phyloP scores from a whole-genome alignment of 768 basidiomycete genomes.

The Amylocystis lapponica region DNA sequence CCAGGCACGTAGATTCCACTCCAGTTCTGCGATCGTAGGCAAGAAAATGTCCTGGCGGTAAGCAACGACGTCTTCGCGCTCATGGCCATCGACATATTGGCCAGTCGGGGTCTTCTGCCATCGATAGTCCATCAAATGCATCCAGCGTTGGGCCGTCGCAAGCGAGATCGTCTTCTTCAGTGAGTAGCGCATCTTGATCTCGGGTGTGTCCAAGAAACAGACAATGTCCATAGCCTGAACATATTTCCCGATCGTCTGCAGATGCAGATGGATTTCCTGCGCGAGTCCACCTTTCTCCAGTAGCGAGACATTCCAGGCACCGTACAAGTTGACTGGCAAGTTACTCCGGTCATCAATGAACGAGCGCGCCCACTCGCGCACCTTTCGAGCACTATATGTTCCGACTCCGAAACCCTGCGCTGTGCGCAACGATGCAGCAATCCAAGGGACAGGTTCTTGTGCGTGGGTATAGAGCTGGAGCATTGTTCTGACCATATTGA shows the following conservation, averaged over 20 bases:
- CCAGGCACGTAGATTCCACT: conserved; percentile 19
- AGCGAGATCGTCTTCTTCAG: conserved; percentile 15
- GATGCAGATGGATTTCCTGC: conserved; percentile 20
- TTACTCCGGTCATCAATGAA: too few relatives aligned
- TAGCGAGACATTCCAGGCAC: conserved; percentile 1
- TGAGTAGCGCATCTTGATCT: conserved; percentile 11
- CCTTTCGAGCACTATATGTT: too few relatives aligned
- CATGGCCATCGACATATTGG: too few relatives aligned
- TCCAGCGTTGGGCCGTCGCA: conserved; percentile 26
- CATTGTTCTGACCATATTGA: too few relatives aligned
- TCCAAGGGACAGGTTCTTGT: too few relatives aligned
- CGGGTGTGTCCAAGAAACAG: background rate
- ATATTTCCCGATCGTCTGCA: conserved; percentile 19
- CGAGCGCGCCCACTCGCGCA: too few relatives aligned
- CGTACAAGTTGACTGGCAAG: too few relatives aligned
- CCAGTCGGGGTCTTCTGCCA: conserved; percentile 26
- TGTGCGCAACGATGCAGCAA: too few relatives aligned
- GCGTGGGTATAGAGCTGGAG: too few relatives aligned
- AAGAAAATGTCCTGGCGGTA: conserved; percentile 23
- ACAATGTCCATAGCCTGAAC: conserved; percentile 13
- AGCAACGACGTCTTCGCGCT: conserved; percentile 31
- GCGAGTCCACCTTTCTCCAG: conserved; percentile 26
- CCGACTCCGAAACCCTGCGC: too few relatives aligned
- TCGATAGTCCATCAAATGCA: conserved; percentile 28
- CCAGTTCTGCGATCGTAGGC: conserved; percentile 4